phyloP scores from a whole-genome alignment of 2,329 filamentous ascomycete genomes.

The Penicillium brevicompactum region DNA sequence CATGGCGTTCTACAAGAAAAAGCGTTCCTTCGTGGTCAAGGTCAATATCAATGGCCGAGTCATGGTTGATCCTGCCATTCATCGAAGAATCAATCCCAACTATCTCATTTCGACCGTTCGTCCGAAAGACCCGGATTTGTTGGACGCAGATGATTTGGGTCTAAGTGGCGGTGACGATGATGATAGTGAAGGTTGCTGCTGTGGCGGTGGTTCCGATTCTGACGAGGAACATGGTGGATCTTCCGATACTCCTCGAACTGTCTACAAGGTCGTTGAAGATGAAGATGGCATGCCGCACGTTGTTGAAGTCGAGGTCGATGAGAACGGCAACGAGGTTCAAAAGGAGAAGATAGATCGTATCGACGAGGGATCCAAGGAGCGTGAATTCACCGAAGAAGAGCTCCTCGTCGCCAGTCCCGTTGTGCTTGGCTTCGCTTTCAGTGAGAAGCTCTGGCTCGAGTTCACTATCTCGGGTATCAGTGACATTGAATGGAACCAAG shows the following conservation, averaged over 20 bases:
- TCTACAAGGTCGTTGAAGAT: constrained; percentile 58
- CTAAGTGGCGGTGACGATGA: constrained; percentile 23
- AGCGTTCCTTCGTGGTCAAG: constrained; percentile 67
- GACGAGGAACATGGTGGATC: constrained; percentile 41
- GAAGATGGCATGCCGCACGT: constrained; percentile 55
- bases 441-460: constrained; percentile 88
- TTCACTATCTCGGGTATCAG: constrained; percentile 77
- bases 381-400: constrained; percentile 76
- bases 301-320: constrained; percentile 58
- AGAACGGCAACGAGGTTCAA: constrained; percentile 57
- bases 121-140: constrained; percentile 67
- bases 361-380: constrained; percentile 39
- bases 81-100: constrained; percentile 83
- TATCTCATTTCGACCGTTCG: constrained; percentile 76
- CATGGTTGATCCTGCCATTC: constrained; percentile 83
- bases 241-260: constrained; percentile 39
- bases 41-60: constrained; percentile 84
- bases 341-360: constrained; percentile 62
- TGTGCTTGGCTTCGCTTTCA: constrained; percentile 83
- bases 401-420: constrained; percentile 81
- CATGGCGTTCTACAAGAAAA: constrained; percentile 82
- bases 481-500: constrained; percentile 82
- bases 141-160: constrained; percentile 46
- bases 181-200: constrained; percentile 45
- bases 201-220: constrained; percentile 38